Conservation (phyloP, 2,329 filamentous ascomycete species). For the Cytospora schulzeri region DNA sequence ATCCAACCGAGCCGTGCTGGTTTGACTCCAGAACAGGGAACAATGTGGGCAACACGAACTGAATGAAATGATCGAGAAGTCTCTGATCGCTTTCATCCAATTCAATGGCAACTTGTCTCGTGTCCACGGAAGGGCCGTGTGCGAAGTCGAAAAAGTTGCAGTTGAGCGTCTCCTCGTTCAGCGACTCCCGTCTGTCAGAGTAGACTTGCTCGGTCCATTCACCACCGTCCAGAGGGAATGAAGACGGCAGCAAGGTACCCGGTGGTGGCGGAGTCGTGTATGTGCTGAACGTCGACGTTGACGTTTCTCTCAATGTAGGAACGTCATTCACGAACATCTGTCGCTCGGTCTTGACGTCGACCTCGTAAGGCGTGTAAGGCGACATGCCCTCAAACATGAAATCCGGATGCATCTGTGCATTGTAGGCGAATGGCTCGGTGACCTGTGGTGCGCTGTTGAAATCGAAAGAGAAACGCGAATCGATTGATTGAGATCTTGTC, state of each 20-base stretch:
- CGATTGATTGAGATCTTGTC: constrained; percentile 75
- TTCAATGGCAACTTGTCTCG: constrained; percentile 73
- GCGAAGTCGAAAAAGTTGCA: constrained; percentile 84
- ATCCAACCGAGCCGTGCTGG: constrained; percentile 78
- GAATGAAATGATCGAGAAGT: constrained; percentile 87
- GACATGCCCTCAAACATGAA: constrained; percentile 57
- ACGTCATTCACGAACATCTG: constrained; percentile 94
- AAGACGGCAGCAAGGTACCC: constrained; percentile 63
- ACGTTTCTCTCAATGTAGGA: constrained; percentile 81
- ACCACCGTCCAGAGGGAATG: constrained; percentile 61
- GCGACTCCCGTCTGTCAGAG: constrained; percentile 68
- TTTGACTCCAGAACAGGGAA: constrained; percentile 92
- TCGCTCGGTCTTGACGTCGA: constrained; percentile 93
- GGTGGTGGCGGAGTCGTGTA: constrained; percentile 76
- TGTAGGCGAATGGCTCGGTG: constrained; percentile 63
- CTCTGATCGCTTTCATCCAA: constrained; percentile 87
- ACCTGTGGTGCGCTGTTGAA: constrained; percentile 63
- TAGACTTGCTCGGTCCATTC: constrained; percentile 75
- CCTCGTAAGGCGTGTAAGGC: constrained; percentile 73
- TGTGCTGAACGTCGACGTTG: constrained; percentile 91
- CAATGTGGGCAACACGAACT: constrained; percentile 82
- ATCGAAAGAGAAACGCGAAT: constrained; percentile 79
- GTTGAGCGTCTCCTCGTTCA: constrained; percentile 66
- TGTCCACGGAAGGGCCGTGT: constrained; percentile 64
- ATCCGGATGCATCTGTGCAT: constrained; percentile 63